Evolutionary conservation across 2,329 filamentous ascomycete genomes (phyloP), one percentile per base, ranked within the genome.

Genomic region (Trichoderma atrobrunneum): DNA sequence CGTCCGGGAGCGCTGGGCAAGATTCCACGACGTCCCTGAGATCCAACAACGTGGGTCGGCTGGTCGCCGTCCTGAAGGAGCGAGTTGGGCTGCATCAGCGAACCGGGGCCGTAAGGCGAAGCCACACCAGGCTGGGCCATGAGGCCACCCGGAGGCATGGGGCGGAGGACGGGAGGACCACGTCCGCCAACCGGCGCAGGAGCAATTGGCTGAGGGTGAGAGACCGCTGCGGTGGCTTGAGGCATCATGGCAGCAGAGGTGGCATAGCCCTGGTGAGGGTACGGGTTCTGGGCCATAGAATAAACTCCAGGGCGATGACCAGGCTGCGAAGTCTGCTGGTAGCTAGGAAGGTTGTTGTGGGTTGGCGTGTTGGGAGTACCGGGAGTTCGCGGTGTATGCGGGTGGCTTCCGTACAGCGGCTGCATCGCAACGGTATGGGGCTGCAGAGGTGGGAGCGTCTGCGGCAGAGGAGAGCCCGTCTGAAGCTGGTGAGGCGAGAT

Each of bases 41-140:
- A 97, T 69, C 95, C 95, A 70, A 98, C 95, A 63, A 98, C 95
- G 79, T 98, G 95, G 36, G 94, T 96, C 18, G 93, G 93, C 77
- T 91, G 89, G 14, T 91, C 89, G 39, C 82, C 83, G 62, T 89
- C 89, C 72, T 85, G 85, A 73, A 88, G 81, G 76, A 88, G 87
- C 76, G 84, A 84, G 76, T 84, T 86, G 79, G 85, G 88, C 70
- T 85, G 84, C 86, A 90, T 89, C 76, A 88, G 81, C 7, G 85
- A 83, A 81, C 84, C 84, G 74, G 87, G 87, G 68, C 86, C 88
- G 77, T 92, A 92, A 7, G 90, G 88, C 43, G 88, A 89, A 21
- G 82, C 82, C 77, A 90, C 84, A 48, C 86, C 86, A 10, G 85
- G 83, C 80, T 89, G 87, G 30, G 86, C 85, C 83, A 89, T 88